Conservation (phyloP, 1,139 yeast species). For the Geotrichum aggregatum region DNA sequence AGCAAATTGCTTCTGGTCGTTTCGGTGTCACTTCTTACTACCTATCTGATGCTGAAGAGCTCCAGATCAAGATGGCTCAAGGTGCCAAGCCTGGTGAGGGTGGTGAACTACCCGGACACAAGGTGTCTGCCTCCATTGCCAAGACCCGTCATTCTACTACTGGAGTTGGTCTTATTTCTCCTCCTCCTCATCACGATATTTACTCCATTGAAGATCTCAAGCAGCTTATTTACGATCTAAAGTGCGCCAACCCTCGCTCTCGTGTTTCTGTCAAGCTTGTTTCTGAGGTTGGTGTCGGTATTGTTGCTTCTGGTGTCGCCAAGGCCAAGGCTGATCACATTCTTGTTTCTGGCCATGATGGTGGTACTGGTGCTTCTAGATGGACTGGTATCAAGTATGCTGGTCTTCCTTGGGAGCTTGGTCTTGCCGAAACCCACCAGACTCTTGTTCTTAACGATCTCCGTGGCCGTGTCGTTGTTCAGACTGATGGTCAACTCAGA, state of each 20-base stretch:
- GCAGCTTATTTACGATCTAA: slow-evolving; percentile 92
- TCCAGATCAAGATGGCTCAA: slow-evolving; percentile 98
- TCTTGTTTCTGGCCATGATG: slow-evolving; percentile 94
- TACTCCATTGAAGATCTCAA: slow-evolving; percentile 97
- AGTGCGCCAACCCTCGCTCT: slow-evolving; percentile 95
- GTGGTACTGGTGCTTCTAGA: slow-evolving; percentile 99
- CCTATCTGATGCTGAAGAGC: slow-evolving; percentile 92
- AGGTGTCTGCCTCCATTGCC: slow-evolving; percentile 83
- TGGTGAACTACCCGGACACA: slow-evolving; percentile 96
- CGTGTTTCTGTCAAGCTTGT: slow-evolving; percentile 94
- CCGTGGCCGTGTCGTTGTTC: slow-evolving; percentile 91
- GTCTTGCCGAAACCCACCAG: slow-evolving; percentile 97
- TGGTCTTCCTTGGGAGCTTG: slow-evolving; percentile 98
- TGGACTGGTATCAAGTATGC: slow-evolving; percentile 97
- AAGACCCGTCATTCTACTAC: slow-evolving; percentile 96
- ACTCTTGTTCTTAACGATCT: slow-evolving; percentile 91
- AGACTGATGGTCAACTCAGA: slow-evolving; percentile 95
- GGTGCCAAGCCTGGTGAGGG: slow-evolving; percentile 99
- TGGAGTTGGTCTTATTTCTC: slow-evolving; percentile 94
- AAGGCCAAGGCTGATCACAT: slow-evolving; percentile 98
- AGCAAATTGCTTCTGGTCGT: slow-evolving; percentile 96
- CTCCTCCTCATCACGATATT: slow-evolving; percentile 98
- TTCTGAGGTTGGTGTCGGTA: slow-evolving; percentile 98
- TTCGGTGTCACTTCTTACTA: slow-evolving; percentile 96
- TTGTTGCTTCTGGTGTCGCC: slow-evolving; percentile 98